phyloP scores from a whole-genome alignment of 139 green algal genomes.

The Chlamydomonas sp. region DNA sequence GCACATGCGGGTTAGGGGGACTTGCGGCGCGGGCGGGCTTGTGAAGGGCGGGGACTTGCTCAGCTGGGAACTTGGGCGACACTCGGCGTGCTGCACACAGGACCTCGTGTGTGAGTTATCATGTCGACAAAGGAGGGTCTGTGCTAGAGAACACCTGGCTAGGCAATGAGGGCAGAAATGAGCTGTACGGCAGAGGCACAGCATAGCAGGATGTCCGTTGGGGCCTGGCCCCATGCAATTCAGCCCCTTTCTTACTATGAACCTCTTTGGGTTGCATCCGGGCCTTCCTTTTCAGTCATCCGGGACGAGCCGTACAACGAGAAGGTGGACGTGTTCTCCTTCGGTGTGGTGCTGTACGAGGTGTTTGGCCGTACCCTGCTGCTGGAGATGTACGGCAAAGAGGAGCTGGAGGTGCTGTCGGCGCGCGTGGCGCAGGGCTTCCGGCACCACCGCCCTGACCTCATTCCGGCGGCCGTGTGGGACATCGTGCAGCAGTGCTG shows the following conservation, averaged over 20 bases:
- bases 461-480: constrained; percentile 21
- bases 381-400: constrained; percentile 21
- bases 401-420: constrained; percentile 33
- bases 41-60: no score
- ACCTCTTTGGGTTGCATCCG: neutral
- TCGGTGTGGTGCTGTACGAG: constrained; percentile 41
- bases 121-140: no score
- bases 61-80: no score
- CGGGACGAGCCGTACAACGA: constrained; percentile 41
- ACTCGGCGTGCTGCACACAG: no score
- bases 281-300: neutral
- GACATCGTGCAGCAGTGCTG: constrained; percentile 40
- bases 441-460: constrained; percentile 13
- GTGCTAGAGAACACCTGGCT: no score
- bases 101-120: no score
- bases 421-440: constrained; percentile 21
- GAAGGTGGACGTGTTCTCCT: constrained; percentile 40
- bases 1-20: no score
- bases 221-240: no score
- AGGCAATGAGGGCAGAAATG: no score
- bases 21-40: no score
- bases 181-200: no score
- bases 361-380: constrained; percentile 31
- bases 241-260: neutral
- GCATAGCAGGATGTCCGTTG: no score